Evolutionary conservation across 495 filamentous ascomycete species (phyloP).

Genomic region (Poronia punctata): DNA sequence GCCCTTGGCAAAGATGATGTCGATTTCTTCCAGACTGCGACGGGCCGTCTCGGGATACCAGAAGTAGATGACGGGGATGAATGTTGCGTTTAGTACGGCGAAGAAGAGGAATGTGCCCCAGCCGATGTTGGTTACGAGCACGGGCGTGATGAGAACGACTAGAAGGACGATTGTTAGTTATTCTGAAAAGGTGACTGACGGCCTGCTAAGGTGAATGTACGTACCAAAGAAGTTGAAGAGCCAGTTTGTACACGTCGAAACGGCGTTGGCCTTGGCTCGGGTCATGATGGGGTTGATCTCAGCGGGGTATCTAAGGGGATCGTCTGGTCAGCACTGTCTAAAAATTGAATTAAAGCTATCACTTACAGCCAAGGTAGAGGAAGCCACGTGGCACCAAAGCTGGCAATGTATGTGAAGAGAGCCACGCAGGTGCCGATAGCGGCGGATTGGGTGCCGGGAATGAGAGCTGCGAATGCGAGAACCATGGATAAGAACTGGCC

Average conservation of each 20-base stretch:
- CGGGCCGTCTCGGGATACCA: constrained; percentile 69
- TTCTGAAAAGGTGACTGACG: background rate
- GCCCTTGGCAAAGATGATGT: constrained; percentile 61
- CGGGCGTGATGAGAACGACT: constrained; percentile 74
- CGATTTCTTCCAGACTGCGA: constrained; percentile 71
- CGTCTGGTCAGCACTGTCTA: background rate
- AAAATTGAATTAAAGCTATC: background rate
- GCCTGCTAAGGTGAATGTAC: constrained; percentile 1
- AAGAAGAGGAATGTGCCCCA: constrained; percentile 83
- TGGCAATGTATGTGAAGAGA: constrained; percentile 72
- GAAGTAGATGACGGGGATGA: constrained; percentile 69
- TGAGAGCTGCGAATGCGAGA: constrained; percentile 64
- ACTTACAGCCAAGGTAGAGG: constrained; percentile 58
- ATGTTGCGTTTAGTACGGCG: constrained; percentile 59
- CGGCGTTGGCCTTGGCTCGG: constrained; percentile 66
- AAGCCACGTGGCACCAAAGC: constrained; percentile 70
- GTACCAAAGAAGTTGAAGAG: constrained; percentile 61
- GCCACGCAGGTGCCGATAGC: constrained; percentile 70
- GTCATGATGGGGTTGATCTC: constrained; percentile 73
- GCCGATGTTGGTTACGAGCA: constrained; percentile 58
- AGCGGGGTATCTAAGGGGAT: constrained; percentile 40
- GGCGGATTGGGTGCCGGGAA: constrained; percentile 44
- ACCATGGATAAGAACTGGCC: constrained; percentile 69
- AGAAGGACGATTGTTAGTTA: constrained; percentile 22
- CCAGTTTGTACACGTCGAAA: constrained; percentile 74